phyloP scores from a whole-genome alignment of 2,329 filamentous ascomycete genomes.

The Xylaria polymorpha region DNA sequence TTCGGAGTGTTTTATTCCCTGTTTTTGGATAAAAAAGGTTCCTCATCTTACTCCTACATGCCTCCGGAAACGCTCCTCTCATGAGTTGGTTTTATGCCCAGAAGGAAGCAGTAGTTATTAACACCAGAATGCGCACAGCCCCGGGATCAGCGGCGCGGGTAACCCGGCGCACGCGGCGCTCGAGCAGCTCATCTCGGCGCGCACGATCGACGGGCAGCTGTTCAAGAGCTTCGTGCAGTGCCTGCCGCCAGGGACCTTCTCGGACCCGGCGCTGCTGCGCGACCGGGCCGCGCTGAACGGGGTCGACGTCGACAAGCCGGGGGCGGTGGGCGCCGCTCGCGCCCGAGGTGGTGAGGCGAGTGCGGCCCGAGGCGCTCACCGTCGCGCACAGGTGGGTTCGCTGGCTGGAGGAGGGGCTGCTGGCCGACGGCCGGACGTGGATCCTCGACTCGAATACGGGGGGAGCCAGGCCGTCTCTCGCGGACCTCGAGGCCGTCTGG shows the following conservation, averaged over 20 bases:
- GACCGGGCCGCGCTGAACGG: constrained; percentile 63
- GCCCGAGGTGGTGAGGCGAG: constrained; percentile 43
- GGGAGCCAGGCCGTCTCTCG: constrained; percentile 60
- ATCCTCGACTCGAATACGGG: constrained; percentile 53
- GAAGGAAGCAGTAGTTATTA: no score
- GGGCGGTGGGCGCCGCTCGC: constrained; percentile 40
- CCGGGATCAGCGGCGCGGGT: constrained; percentile 43
- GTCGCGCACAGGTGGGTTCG: constrained; percentile 66
- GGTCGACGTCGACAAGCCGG: constrained; percentile 26
- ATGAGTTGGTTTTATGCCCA: no score
- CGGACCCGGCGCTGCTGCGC: constrained; percentile 67
- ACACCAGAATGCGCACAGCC: no score
- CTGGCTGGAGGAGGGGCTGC: constrained; percentile 69
- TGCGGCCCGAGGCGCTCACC: constrained; percentile 65
- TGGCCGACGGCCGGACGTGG: constrained; percentile 76
- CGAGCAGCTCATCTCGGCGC: constrained; percentile 66
- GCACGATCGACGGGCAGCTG: constrained; percentile 67
- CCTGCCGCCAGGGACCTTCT: constrained; percentile 67
- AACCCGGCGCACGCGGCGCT: constrained; percentile 57
- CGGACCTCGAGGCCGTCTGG: constrained; percentile 78
- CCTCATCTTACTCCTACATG: no score
- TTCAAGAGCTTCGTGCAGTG: constrained; percentile 65
- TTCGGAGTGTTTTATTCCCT: no score
- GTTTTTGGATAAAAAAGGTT: no score
- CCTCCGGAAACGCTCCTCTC: no score